phyloP scores from a whole-genome alignment of 2,329 filamentous ascomycete genomes.

The Aspergillus ruber region DNA sequence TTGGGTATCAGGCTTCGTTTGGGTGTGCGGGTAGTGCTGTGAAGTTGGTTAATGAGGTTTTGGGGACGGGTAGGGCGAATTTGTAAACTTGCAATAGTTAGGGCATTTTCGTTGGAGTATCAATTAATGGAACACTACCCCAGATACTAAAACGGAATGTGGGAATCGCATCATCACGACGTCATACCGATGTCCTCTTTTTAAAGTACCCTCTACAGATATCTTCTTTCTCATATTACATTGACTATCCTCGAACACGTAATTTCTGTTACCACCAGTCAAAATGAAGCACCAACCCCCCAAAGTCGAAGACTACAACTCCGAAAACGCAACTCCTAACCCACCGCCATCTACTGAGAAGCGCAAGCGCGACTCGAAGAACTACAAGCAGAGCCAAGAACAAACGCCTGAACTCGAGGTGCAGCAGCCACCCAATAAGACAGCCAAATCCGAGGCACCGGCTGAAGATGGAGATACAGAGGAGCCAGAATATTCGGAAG shows the following conservation, averaged over 20 bases:
- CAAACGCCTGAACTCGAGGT: not conserved
- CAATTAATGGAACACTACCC: no score
- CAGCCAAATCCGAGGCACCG: constrained; percentile 2
- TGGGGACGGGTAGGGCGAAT: constrained; percentile 28
- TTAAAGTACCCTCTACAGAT: no score
- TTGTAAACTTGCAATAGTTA: no score
- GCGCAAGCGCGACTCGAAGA: constrained; percentile 11
- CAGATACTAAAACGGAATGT: no score
- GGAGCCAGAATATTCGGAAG: no score
- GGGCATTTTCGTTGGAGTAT: no score
- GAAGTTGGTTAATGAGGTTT: constrained; percentile 55
- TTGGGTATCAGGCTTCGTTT: constrained; percentile 62
- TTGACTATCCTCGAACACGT: no score
- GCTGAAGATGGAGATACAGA: not conserved
- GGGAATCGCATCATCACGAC: not conserved
- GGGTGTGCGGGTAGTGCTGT: constrained; percentile 64
- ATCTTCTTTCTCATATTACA: no score
- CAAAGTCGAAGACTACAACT: constrained; percentile 13
- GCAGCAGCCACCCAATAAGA: constrained; percentile 12
- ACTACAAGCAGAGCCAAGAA: constrained; percentile 1
- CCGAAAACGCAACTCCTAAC: constrained; percentile 9
- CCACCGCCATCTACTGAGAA: constrained; percentile 4
- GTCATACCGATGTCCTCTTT: not conserved
- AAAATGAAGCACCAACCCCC: constrained; percentile 16
- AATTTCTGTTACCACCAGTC: not conserved